A percentile compares a stretch with the other conserved stretches of the same genome.
Conservation (phyloP, 1,139 yeast genomes). For the Saccharomyces hybrid region DNA sequence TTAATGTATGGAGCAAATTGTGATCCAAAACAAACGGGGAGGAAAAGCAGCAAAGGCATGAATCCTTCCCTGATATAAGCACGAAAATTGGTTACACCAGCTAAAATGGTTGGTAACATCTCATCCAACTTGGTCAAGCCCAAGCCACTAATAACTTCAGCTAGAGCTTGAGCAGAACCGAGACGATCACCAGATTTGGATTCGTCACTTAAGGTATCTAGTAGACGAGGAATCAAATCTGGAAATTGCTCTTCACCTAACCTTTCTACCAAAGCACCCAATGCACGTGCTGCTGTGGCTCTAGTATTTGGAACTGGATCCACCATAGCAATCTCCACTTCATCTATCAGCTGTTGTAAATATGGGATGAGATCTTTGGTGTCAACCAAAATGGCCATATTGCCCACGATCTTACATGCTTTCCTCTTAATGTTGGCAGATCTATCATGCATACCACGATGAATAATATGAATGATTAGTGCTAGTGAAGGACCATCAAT, state of each 20-base stretch:
- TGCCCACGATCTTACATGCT: constrained; percentile 97
- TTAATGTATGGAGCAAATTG: constrained; percentile 86
- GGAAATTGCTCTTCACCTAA: constrained; percentile 97
- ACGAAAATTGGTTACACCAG: constrained; percentile 62
- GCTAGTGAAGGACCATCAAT: constrained; percentile 98
- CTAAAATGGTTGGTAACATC: constrained; percentile 68
- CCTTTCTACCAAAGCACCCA: constrained; percentile 93
- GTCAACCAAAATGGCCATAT: constrained; percentile 94
- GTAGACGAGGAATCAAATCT: constrained; percentile 71
- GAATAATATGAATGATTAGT: constrained; percentile 85
- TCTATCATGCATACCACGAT: constrained; percentile 91
- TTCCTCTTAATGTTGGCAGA: constrained; percentile 87
- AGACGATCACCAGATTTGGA: constrained; percentile 80
- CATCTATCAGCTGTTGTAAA: constrained; percentile 65
- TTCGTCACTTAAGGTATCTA: constrained; percentile 73
- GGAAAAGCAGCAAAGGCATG: constrained; percentile 79
- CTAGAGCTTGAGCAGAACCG: constrained; percentile 95
- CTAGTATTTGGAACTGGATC: constrained; percentile 98
- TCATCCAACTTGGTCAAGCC: constrained; percentile 86
- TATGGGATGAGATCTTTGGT: constrained; percentile 81
- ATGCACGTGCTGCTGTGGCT: constrained; percentile 95
- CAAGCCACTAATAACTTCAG: constrained; percentile 89
- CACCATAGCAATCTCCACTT: constrained; percentile 90
- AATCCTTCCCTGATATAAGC: constrained; percentile 82
- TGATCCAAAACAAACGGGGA: constrained; percentile 92